Evolutionary conservation across 2,329 filamentous ascomycete species (phyloP).

Genomic region (Annulohypoxylon truncatum): DNA sequence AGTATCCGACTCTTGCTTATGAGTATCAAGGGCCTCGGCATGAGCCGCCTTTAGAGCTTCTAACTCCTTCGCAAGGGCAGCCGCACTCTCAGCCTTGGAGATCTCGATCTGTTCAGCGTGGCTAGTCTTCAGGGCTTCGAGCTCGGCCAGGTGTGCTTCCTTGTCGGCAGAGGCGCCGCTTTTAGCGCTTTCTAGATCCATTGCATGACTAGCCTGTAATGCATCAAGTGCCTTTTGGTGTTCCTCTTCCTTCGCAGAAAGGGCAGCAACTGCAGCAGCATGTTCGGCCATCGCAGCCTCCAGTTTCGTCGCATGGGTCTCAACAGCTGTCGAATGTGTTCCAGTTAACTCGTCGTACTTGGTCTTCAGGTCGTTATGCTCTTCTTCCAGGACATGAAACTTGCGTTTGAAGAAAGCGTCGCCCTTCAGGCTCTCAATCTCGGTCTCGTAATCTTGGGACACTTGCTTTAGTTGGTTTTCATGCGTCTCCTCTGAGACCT

Average conservation of each 20-base stretch:
- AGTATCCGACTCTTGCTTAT: slow-evolving; percentile 56
- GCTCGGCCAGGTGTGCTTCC: slow-evolving; percentile 60
- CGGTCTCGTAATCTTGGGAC: slow-evolving; percentile 71
- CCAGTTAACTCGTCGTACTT: slow-evolving; percentile 46
- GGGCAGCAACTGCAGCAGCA: slow-evolving; percentile 56
- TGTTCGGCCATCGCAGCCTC: slow-evolving; percentile 39
- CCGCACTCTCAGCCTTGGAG: slow-evolving; percentile 57
- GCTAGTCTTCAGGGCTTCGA: slow-evolving; percentile 65
- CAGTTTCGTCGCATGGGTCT: slow-evolving; percentile 36
- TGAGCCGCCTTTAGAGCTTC: slow-evolving; percentile 56
- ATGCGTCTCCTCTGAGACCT: slow-evolving; percentile 60
- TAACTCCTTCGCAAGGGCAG: slow-evolving; percentile 55
- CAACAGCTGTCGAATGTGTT: slow-evolving; percentile 39
- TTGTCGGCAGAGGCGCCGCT: slow-evolving; percentile 62
- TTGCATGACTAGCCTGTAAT: slow-evolving; percentile 66
- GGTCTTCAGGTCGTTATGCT: slow-evolving; percentile 61
- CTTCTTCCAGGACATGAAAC: slow-evolving; percentile 68
- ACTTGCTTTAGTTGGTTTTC: slow-evolving; percentile 68
- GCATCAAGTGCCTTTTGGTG: slow-evolving; percentile 67
- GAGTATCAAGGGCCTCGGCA: slow-evolving; percentile 54
- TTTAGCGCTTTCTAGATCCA: slow-evolving; percentile 69
- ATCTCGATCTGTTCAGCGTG: slow-evolving; percentile 64
- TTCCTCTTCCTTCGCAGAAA: slow-evolving; percentile 64
- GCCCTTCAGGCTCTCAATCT: slow-evolving; percentile 72
- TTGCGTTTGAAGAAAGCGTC: slow-evolving; percentile 74